Percentiles rank a stretch among this genome's conserved stretches.
Evolutionary conservation across 2,329 filamentous ascomycete genomes (phyloP).

Genomic region (Aquanectria penicillioides): DNA sequence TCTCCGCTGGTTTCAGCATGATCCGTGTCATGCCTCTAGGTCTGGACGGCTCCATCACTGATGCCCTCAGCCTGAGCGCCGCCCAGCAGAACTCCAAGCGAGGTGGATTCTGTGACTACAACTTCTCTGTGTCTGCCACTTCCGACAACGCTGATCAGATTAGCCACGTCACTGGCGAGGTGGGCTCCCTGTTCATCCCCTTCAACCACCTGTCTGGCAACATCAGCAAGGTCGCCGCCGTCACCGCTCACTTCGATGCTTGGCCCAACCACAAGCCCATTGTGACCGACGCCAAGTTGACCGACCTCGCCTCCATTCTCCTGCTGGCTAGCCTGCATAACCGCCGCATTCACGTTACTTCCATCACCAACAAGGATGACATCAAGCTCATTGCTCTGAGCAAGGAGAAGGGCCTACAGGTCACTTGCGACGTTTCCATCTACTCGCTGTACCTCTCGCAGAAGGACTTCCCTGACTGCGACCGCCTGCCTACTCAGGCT

Average conservation of each 20-base stretch:
- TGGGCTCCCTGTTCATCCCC: constrained; percentile 83
- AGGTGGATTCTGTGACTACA: constrained; percentile 79
- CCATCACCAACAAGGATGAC: constrained; percentile 81
- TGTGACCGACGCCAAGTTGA: constrained; percentile 82
- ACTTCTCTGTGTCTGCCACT: constrained; percentile 80
- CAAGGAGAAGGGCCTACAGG: constrained; percentile 83
- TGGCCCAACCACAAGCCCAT: constrained; percentile 85
- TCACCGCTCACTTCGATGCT: constrained; percentile 80
- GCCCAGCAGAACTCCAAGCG: constrained; percentile 77
- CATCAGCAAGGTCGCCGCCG: constrained; percentile 84
- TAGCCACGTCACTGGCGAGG: constrained; percentile 75
- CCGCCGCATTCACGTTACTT: constrained; percentile 82
- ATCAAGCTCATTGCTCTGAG: constrained; percentile 80
- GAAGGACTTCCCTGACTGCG: constrained; percentile 74
- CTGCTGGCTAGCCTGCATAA: constrained; percentile 81
- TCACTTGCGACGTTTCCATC: constrained; percentile 85
- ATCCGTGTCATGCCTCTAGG: constrained; percentile 82
- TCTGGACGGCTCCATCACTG: constrained; percentile 76
- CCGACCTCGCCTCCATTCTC: constrained; percentile 82
- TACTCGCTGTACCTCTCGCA: constrained; percentile 81
- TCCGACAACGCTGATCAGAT: constrained; percentile 80
- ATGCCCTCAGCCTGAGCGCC: constrained; percentile 74
- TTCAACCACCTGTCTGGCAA: constrained; percentile 86
- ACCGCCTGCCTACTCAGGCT: constrained; percentile 70
- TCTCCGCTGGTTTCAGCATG: constrained; percentile 82